Conservation (phyloP, 2,329 filamentous ascomycete species). For the Ceratocystis variospora region DNA sequence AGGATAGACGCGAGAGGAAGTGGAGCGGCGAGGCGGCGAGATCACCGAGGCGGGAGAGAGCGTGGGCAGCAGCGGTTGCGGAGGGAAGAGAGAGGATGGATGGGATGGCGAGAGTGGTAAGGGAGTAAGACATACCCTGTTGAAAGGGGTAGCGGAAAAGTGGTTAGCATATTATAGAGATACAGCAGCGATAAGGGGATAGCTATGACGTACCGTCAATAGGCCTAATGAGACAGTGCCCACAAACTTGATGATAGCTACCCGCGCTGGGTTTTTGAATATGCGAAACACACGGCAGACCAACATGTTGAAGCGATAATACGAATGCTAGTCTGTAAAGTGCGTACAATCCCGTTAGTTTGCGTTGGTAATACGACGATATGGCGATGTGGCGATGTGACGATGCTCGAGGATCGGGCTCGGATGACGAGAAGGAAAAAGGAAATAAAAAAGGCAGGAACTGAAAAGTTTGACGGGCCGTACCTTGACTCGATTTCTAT, state of each 20-base stretch:
- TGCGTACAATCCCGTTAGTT: no score
- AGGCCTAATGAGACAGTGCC: slow-evolving; percentile 81
- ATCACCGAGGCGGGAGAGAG: slow-evolving; percentile 53
- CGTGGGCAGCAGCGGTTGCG: slow-evolving; percentile 53
- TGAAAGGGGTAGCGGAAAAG: neutral
- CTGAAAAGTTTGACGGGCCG: slow-evolving; percentile 2
- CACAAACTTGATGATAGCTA: slow-evolving; percentile 80
- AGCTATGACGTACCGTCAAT: slow-evolving; percentile 53
- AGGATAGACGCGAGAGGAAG: slow-evolving; percentile 53
- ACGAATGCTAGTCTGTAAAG: no score
- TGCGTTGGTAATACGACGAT: neutral
- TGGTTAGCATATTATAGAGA: neutral
- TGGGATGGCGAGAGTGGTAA: slow-evolving; percentile 64
- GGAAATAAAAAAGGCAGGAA: neutral
- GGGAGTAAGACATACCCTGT: slow-evolving; percentile 78
- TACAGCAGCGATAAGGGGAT: neutral
- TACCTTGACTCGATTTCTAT: neutral
- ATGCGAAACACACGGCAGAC: slow-evolving; percentile 19
- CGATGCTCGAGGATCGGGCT: neutral
- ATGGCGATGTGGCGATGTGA: neutral
- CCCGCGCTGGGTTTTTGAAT: slow-evolving; percentile 51
- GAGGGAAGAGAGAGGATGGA: slow-evolving; percentile 69
- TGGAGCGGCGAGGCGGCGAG: slow-evolving; percentile 52
- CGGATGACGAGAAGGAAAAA: neutral
- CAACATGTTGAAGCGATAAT: slow-evolving; percentile 10